Percentiles rank a stretch among this genome's conserved stretches.
Conservation (phyloP, 108 stramenopile genomes). For the Cyclotella kingstonii region DNA sequence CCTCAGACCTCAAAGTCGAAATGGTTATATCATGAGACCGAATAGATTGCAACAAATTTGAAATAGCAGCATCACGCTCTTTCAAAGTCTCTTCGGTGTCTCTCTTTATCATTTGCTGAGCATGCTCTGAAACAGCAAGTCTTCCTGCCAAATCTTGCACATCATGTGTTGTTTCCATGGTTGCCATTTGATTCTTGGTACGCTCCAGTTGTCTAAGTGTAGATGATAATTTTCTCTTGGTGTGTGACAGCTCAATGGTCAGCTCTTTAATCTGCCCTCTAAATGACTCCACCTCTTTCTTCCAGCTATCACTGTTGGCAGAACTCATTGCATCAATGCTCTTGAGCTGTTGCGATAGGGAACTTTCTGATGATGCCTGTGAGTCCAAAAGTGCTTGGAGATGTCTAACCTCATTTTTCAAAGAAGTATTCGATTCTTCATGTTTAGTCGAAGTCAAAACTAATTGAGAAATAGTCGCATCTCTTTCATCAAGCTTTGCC, state of each 20-base stretch:
- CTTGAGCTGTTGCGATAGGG: constrained; percentile 27
- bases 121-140: constrained; percentile 34
- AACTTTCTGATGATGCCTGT: constrained; percentile 27
- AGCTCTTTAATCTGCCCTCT: constrained; percentile 21
- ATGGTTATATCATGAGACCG: constrained; percentile 36
- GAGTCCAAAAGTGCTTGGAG: constrained; percentile 37
- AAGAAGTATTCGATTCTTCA: constrained; percentile 47
- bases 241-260: constrained; percentile 19
- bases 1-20: constrained; percentile 22
- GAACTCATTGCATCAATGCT: constrained; percentile 28
- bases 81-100: constrained; percentile 36
- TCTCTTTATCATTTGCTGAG: constrained; percentile 17
- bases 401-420: constrained; percentile 48
- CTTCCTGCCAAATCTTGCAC: constrained; percentile 36
- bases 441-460: constrained; percentile 62
- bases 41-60: constrained; percentile 42
- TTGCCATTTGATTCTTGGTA: constrained; percentile 24
- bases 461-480: constrained; percentile 68
- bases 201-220: constrained; percentile 28
- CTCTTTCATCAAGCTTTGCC: constrained; percentile 61
- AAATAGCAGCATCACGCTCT: constrained; percentile 41
- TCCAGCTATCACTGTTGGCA: constrained; percentile 21
- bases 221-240: constrained; percentile 22
- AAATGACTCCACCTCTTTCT: constrained; percentile 39
- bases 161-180: constrained; percentile 26